Evolutionary conservation across 1,139 yeast genomes (phyloP), one percentile per base, ranked within the genome.

Genomic region (Hyphopichia wangnamkhiaoensis): DNA sequence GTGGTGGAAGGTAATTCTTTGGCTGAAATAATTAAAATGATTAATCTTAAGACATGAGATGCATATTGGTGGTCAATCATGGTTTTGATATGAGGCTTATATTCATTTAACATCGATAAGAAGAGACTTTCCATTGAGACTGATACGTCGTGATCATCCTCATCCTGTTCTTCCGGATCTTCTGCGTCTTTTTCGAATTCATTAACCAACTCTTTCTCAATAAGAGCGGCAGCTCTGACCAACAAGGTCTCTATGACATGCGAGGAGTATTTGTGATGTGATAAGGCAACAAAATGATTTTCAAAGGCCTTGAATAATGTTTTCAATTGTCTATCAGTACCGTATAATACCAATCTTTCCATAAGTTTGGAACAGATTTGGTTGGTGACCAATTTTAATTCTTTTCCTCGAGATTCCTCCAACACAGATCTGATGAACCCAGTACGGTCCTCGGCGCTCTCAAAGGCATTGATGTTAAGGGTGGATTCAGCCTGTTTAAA

Each of bases 401-500:
- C 98, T 52, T 91, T 90, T 5, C 97, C 97, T 41, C 76, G 74
- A 23, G 91, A 79, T 67, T 93, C 99, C 50, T 86, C 95, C 47
- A 87, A 73, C 4, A 89, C 91, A 50, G 91, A 84, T 9, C 74
- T 61, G 21, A 89, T 81, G 56, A 91, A 90, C 2, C 85, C 84
- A 4, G 62, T 63, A 52, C 84, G 79, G 48, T 90, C 97, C 41
- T 87, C 96, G 1, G 76, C 71, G 14, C 74, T 69, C 28, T 80
- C 89, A 57, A 93, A 89, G 0, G 95, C 84, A 60, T 90, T 82
- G 33, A 89, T 77, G 37, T 90, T 82, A 37, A 93, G 69, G 0
- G 95, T 86, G 7, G 91, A 79, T 61, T 91, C 98, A 0, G 97
- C 96, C 56, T 84, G 90, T 54, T 88, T 88, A 68, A 91, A 93